These are phyloP conservation scores for Xerocomus brunneocitrinus DNA, from an alignment of 768 basidiomycete species.

Conservation along the genomic window DNA sequence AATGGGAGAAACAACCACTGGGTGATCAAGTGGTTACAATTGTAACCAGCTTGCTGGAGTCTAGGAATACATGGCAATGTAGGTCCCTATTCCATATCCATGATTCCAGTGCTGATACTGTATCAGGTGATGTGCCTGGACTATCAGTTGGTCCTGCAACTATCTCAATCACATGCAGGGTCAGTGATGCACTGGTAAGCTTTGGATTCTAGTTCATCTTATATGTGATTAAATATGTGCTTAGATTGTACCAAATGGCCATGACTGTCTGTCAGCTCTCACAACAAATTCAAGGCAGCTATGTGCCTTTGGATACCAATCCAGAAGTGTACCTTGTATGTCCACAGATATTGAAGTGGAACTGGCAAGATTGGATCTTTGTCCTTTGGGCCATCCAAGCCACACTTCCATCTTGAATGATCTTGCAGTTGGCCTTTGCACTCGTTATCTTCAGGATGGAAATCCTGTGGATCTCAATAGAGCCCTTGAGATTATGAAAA, in stretches of 20 bases:
- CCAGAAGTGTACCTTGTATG: no score
- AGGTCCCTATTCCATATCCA: background rate
- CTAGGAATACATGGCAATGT: background rate
- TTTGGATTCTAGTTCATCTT: background rate
- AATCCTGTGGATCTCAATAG: background rate
- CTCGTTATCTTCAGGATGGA: background rate
- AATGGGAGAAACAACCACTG: background rate
- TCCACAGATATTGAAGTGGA: no score
- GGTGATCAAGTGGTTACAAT: background rate
- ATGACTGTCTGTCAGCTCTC: no score
- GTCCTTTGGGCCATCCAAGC: no score
- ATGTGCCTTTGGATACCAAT: no score
- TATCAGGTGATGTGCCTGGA: background rate
- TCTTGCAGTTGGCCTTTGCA: background rate
- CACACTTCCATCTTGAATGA: no score
- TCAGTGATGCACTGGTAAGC: background rate
- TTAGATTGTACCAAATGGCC: no score
- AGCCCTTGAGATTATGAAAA: background rate
- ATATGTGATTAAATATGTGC: no score
- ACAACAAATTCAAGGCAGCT: no score
- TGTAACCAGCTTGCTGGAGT: background rate
- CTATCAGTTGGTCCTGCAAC: background rate
- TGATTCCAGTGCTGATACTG: background rate
- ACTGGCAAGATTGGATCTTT: no score
- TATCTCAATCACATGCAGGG: background rate